Evolutionary conservation across 2,329 filamentous ascomycete species (phyloP).

Genomic region (Alternaria gaisen): DNA sequence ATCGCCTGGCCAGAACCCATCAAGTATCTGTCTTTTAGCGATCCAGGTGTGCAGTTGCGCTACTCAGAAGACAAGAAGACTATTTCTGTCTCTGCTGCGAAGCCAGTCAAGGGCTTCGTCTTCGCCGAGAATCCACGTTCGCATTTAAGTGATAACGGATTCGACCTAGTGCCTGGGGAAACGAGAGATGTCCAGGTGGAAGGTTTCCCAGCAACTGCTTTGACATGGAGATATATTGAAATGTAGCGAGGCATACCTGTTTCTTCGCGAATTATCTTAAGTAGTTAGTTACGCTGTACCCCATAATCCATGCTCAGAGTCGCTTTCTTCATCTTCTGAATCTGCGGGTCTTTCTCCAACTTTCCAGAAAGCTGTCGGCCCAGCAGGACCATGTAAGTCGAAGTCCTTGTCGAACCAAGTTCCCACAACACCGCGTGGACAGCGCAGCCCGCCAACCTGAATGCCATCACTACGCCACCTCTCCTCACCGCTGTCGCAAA

Average conservation of each 20-base stretch:
- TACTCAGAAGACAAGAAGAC: conserved; percentile 45
- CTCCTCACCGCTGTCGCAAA: conserved; percentile 64
- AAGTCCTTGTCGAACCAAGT: conserved; percentile 82
- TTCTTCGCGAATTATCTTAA: neutral
- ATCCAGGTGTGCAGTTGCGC: conserved; percentile 55
- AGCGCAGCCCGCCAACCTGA: conserved; percentile 73
- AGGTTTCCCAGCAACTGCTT: conserved; percentile 10
- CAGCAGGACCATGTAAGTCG: conserved; percentile 73
- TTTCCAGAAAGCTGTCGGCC: conserved; percentile 83
- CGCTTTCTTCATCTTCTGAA: conserved; percentile 18
- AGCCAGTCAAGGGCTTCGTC: conserved; percentile 66
- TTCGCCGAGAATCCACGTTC: conserved; percentile 48
- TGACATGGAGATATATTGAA: conserved; percentile 35
- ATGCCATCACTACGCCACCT: conserved; percentile 80
- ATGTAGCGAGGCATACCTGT: conserved; percentile 7
- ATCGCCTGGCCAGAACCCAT: conserved; percentile 69
- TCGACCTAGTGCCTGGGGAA: conserved; percentile 37
- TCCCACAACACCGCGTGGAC: conserved; percentile 73
- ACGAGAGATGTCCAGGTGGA: conserved; percentile 25
- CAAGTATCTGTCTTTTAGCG: conserved; percentile 64
- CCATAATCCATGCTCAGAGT: conserved; percentile 1
- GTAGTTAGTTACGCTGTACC: neutral
- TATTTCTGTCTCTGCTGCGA: conserved; percentile 57
- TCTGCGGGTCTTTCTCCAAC: conserved; percentile 58
- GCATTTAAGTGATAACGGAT: conserved; percentile 39